Base-by-base conservation (phyloP, 257 asterid species). In the Solanum neorickii region DNA sequence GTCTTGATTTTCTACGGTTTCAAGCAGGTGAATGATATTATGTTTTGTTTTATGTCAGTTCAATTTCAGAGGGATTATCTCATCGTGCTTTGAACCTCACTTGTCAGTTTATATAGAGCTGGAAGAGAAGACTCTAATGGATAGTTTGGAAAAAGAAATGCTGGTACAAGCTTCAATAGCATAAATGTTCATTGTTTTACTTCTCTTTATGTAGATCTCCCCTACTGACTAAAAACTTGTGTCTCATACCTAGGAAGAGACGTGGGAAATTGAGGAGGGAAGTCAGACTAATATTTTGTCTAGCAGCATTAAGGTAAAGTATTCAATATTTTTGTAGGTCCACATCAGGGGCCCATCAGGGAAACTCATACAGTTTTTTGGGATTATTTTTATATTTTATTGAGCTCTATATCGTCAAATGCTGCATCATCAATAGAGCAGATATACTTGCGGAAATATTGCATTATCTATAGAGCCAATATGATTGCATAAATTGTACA, bases 121-220 rank as follows among this genome's bases (percentile, higher is more conserved):
- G 91, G 99, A 97, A 90, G 99, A 97, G 91, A 97, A 94, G 92
- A 96, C 99, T 65, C 99, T 97, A 72, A 95, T 96, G 98, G 99
- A 97, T 90, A 94, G 92, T 88, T 90, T 97, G 90, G 99, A 97
- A 94, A 97, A 97, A 89, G 99, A 95, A 90, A 92, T 96, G 87
- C 99, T 94, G 99, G 99, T 91, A 88, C 27, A 80, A 80, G 41
- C 7, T 5, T 80, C 42, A 80, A 47, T 80, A 27, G 78, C 88
- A 33, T 80, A 83, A 90, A 82, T 41, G 72, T 82, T 46, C 35
- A 49, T 87, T 75, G 83, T 86, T 80, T 82, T 52, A 68, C 52
- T 89, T 80, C 37, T 46, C 62, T 59, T 80, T 16, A 46, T 27
- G 35, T 47, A 47, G 42, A 27, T 80, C 66, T 47, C 73, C 82